Percentiles rank a stretch among this genome's conserved stretches.
Conservation (phyloP, 352 stramenopile species). For the Phytophthora nicotianae region DNA sequence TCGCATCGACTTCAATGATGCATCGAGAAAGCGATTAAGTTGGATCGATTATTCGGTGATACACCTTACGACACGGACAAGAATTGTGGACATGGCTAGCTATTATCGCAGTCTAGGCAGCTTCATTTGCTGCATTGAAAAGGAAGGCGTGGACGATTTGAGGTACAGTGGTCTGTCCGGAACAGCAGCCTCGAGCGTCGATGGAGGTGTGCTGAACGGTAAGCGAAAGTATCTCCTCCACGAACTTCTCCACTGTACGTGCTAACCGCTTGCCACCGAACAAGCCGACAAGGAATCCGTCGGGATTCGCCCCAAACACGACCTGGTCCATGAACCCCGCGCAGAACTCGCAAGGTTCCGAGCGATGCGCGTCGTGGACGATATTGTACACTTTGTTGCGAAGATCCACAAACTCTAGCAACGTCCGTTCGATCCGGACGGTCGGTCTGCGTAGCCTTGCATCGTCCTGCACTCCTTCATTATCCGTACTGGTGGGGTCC, state of each 20-base stretch:
- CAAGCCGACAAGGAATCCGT: slow-evolving; percentile 24
- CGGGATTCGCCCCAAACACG: slow-evolving; percentile 35
- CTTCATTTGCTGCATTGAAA: slow-evolving; percentile 15
- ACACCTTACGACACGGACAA: background rate
- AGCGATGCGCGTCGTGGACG: slow-evolving; percentile 17
- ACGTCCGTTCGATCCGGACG: slow-evolving; percentile 20
- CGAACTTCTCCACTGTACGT: slow-evolving; percentile 22
- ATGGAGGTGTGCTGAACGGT: slow-evolving; percentile 13
- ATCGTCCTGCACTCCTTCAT: slow-evolving; percentile 2
- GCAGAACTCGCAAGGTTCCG: slow-evolving; percentile 34
- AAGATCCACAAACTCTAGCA: slow-evolving; percentile 25
- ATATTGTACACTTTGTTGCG: slow-evolving; percentile 30
- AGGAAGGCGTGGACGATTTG: slow-evolving; percentile 38
- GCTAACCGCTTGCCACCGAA: slow-evolving; percentile 18
- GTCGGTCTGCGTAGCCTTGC: slow-evolving; percentile 12
- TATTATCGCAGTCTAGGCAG: slow-evolving; percentile 2
- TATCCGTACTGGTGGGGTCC: background rate
- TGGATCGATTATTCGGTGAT: background rate
- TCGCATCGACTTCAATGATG: background rate
- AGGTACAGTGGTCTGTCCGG: slow-evolving; percentile 26
- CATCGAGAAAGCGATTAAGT: background rate
- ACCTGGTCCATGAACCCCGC: slow-evolving; percentile 26
- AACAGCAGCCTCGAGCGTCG: slow-evolving; percentile 21
- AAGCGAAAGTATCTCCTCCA: slow-evolving; percentile 16
- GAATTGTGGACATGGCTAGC: background rate